phyloP scores from a whole-genome alignment of 23 red algal species.

The Gracilaria caudata region DNA sequence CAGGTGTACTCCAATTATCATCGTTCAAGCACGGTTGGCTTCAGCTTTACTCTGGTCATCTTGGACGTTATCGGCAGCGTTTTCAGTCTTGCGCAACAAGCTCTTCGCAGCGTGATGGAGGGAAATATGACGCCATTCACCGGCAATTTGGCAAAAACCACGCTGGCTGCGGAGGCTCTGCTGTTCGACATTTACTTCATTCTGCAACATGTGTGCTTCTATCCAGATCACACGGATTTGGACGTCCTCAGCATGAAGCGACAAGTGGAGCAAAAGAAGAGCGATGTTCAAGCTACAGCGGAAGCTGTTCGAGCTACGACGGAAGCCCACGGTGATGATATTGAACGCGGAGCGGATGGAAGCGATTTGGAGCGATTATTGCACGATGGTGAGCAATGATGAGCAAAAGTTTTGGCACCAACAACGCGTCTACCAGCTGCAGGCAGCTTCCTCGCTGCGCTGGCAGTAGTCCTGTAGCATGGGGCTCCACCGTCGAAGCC shows the following conservation, averaged over 20 bases:
- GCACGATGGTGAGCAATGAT: neutral
- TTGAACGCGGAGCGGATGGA: neutral
- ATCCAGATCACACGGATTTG: conserved; percentile 51
- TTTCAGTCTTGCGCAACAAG: conserved; percentile 74
- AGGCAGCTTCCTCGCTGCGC: too few relatives aligned
- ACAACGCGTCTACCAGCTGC: too few relatives aligned
- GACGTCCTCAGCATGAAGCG: conserved; percentile 36
- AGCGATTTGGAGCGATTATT: neutral
- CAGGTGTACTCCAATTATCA: conserved; percentile 60
- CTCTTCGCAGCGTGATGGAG: conserved; percentile 19
- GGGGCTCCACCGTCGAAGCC: too few relatives aligned
- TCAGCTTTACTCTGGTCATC: conserved; percentile 48
- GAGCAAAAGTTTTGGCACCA: too few relatives aligned
- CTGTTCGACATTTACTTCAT: conserved; percentile 79
- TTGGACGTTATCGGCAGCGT: conserved; percentile 65
- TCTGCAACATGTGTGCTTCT: conserved; percentile 58
- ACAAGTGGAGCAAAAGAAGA: neutral
- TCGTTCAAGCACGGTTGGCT: conserved; percentile 61
- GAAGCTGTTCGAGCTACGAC: neutral
- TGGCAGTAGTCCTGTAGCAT: too few relatives aligned
- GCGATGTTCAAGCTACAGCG: neutral
- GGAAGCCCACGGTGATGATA: neutral
- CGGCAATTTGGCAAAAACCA: conserved; percentile 72
- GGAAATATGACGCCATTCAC: conserved; percentile 62
- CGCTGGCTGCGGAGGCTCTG: conserved; percentile 64